Percentiles rank a stretch among this genome's conserved stretches.
phyloP scores from a whole-genome alignment of 805 yeast genomes.

The Ogataea pilisensis region DNA sequence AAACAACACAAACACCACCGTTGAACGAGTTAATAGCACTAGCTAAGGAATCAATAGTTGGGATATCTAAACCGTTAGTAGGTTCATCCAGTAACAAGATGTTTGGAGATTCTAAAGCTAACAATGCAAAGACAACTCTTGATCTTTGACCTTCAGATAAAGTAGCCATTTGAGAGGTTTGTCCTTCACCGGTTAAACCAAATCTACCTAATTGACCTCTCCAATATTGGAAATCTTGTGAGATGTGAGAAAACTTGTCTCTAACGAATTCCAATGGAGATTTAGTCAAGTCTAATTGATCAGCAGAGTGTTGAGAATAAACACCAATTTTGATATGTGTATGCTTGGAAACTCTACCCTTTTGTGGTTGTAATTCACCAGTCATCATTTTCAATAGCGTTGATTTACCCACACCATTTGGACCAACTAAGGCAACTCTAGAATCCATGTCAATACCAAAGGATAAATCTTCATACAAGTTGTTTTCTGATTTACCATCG shows the following conservation, averaged over 20 bases:
- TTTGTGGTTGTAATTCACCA: constrained; percentile 84
- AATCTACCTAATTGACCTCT: constrained; percentile 97
- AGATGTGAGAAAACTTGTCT: constrained; percentile 81
- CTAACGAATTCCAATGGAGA: constrained; percentile 96
- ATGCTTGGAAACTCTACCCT: constrained; percentile 95
- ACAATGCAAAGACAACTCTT: constrained; percentile 93
- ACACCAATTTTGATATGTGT: constrained; percentile 98
- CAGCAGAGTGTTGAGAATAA: constrained; percentile 98
- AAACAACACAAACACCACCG: constrained; percentile 98
- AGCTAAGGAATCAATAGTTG: constrained; percentile 96
- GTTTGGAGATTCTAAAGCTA: constrained; percentile 94
- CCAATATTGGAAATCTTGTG: constrained; percentile 99
- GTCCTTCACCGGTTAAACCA: constrained; percentile 98
- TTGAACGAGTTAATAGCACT: constrained; percentile 91
- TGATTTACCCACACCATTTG: constrained; percentile 99
- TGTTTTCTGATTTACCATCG: constrained; percentile 76
- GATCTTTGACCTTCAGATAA: constrained; percentile 99
- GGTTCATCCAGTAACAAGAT: constrained; percentile 97
- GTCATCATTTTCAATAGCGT: constrained; percentile 95
- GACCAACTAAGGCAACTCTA: constrained; percentile 95
- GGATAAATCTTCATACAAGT: constrained; percentile 84
- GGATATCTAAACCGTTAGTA: constrained; percentile 98
- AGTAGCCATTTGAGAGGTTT: constrained; percentile 98
- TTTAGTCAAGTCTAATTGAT: constrained; percentile 93
- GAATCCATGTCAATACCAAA: constrained; percentile 99